Conservation (phyloP, 805 yeast species). For the Grigorovia humatica region DNA sequence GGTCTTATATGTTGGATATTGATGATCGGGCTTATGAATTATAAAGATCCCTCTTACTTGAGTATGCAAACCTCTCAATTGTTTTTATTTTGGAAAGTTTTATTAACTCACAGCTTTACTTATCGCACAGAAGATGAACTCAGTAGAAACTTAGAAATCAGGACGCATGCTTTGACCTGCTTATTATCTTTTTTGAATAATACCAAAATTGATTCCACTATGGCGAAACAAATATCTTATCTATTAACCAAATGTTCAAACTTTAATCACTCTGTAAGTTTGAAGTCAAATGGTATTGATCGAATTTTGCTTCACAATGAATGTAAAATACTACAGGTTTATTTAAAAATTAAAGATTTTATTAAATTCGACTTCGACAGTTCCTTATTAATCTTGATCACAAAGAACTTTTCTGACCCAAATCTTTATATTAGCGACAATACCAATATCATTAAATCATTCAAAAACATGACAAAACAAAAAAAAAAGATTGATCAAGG, state of each 20-base stretch:
- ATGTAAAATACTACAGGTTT: conserved; percentile 38
- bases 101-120: conserved; percentile 41
- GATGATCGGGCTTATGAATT: conserved; percentile 52
- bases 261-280: conserved; percentile 24
- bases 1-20: conserved; percentile 49
- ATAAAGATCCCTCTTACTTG: conserved; percentile 42
- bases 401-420: conserved; percentile 37
- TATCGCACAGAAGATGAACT: conserved; percentile 30
- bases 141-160: conserved; percentile 37
- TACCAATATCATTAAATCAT: conserved; percentile 7
- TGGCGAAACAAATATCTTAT: conserved; percentile 37
- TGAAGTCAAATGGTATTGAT: conserved; percentile 22
- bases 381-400: conserved; percentile 31
- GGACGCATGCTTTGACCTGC: conserved; percentile 50
- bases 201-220: conserved; percentile 32
- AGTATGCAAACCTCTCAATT: conserved; percentile 49
- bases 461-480: conserved; percentile 11
- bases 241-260: conserved; percentile 36
- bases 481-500: conserved; percentile 10
- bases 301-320: conserved; percentile 30
- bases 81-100: conserved; percentile 52
- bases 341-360: conserved; percentile 27
- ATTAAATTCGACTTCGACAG: conserved; percentile 33
- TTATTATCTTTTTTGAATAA: conserved; percentile 41
- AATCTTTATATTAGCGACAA: conserved; percentile 23